Conservation (phyloP, 108 stramenopile genomes). For the Cyclotella cryptica region DNA sequence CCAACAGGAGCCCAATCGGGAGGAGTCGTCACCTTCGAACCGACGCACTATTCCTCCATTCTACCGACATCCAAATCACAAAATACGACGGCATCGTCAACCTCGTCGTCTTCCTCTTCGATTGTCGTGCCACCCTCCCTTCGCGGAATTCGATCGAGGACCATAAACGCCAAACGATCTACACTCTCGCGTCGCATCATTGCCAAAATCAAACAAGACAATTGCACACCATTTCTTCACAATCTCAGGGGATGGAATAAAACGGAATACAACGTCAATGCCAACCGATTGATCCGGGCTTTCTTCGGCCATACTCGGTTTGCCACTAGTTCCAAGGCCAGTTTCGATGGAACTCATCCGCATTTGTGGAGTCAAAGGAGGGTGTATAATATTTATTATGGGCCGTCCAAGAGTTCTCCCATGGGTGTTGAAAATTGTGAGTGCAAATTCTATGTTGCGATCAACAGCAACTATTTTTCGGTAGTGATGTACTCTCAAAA, state of each 20-base stretch:
- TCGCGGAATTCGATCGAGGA: constrained; percentile 70
- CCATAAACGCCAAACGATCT: constrained; percentile 83
- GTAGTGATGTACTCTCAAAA: too few relatives aligned
- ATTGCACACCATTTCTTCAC: constrained; percentile 23
- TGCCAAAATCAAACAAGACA: constrained; percentile 47
- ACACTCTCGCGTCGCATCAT: constrained; percentile 68
- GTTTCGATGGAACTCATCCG: constrained; percentile 83
- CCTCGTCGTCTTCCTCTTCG: constrained; percentile 18
- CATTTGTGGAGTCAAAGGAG: constrained; percentile 71
- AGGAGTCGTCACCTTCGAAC: constrained; percentile 70
- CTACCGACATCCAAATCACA: neutral
- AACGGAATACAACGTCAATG: constrained; percentile 24
- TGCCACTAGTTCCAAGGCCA: constrained; percentile 76
- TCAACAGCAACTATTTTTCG: too few relatives aligned
- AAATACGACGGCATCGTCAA: constrained; percentile 1
- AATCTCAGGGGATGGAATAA: constrained; percentile 49
- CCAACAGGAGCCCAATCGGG: constrained; percentile 77
- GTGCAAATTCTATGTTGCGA: constrained; percentile 59
- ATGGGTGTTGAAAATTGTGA: constrained; percentile 16
- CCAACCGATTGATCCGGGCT: constrained; percentile 38
- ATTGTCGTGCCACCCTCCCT: constrained; percentile 13
- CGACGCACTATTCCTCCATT: constrained; percentile 18
- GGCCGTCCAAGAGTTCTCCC: neutral
- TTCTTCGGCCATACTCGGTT: constrained; percentile 83
- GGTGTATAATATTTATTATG: constrained; percentile 24